Base-by-base conservation (phyloP, 164 flowering plant species). In the Kingdonia uniflora region DNA sequence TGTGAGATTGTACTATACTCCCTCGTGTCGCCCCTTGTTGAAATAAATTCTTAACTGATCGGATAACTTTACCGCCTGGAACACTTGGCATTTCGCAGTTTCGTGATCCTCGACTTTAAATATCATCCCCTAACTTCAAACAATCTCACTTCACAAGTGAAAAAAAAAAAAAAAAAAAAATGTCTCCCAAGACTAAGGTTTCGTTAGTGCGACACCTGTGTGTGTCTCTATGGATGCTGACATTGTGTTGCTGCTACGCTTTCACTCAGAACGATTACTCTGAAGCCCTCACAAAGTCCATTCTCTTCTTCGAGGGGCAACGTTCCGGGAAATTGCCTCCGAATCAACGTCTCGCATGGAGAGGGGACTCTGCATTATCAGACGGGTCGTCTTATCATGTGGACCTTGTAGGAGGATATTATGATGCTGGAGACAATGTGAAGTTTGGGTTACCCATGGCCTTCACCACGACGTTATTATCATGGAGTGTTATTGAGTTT, bases 391-490 rank as follows among this genome's bases (percentile, higher is more conserved):
- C 78, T 49, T 54, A 68, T 42, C 73, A 84, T 68, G 95, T 91
- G 63, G 82, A 91, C 60, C 67, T 91, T 19, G 80, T 74, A 0
- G 97, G 97, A 6, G 97, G 97, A 1, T 91, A 91, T 59, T 85
- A 91, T 63, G 97, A 90, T 67, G 97, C 95, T 11, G 97, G 97
- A 22, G 95, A 90, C 42, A 81, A 87, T 58, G 85, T 87, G 23
- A 87, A 90, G 79, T 87, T 90, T 56, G 95, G 95, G 0, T 65
- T 87, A 35, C 97, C 95, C 3, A 87, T 87, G 97, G 97, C 97
- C 14, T 90, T 84, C 60, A 87, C 95, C 0, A 85, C 81, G 2
- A 90, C 97, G 14, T 21, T 91, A 68, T 58, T 91, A 33, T 61
- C 96, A 0, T 91, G 97, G 97, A 81, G 95, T 56, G 81, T 87